Conservation (phyloP, 2,329 filamentous ascomycete genomes). For the Gaeumannomyces sp. region DNA sequence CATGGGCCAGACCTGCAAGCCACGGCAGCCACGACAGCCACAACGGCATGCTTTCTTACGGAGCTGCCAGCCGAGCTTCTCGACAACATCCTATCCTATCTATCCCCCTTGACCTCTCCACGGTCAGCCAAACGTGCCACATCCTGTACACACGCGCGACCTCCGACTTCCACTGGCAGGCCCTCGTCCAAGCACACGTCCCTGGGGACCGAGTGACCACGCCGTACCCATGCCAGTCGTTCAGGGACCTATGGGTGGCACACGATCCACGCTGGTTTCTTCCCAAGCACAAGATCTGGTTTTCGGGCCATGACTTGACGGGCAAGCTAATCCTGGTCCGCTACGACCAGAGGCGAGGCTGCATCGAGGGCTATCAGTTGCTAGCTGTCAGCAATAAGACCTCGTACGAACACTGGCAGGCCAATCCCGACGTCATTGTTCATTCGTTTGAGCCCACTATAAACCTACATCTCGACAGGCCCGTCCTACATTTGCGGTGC, state of each 20-base stretch:
- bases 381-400: conserved; percentile 56
- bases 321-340: conserved; percentile 72
- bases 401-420: conserved; percentile 56
- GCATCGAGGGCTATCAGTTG: conserved; percentile 75
- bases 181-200: conserved; percentile 61
- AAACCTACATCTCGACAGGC: conserved; percentile 67
- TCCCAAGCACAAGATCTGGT: conserved; percentile 75
- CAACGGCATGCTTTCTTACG: neutral
- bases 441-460: conserved; percentile 66
- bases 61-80: conserved; percentile 69
- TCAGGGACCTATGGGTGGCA: conserved; percentile 63
- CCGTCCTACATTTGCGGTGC: conserved; percentile 56
- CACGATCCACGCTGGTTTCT: conserved; percentile 85
- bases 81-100: conserved; percentile 60
- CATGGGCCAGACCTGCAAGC: neutral
- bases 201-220: conserved; percentile 47
- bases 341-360: conserved; percentile 65
- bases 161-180: conserved; percentile 67
- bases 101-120: conserved; percentile 60
- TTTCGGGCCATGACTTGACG: conserved; percentile 65
- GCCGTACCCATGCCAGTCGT: conserved; percentile 55
- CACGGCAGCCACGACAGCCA: neutral
- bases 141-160: conserved; percentile 51
- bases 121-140: conserved; percentile 55
- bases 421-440: conserved; percentile 60